Conservation (phyloP, 257 asterid genomes). For the Plantago major region DNA sequence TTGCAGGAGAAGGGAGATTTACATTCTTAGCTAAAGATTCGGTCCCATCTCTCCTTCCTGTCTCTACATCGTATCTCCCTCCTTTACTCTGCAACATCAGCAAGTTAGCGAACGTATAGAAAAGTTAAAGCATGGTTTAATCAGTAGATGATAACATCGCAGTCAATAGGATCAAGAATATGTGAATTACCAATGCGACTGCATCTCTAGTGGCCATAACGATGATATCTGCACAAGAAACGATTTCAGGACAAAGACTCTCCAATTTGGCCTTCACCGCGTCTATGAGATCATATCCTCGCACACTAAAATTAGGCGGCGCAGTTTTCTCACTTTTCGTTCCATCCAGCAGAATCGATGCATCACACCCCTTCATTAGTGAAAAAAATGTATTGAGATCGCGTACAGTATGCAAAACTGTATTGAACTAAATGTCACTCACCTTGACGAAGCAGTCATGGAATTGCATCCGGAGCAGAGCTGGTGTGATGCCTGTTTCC, state of each 20-base stretch:
- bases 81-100: conserved; percentile 39
- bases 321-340: conserved; percentile 7
- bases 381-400: too few relatives aligned
- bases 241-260: conserved; percentile 32
- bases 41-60: conserved; percentile 48
- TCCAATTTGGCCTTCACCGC: conserved; percentile 45
- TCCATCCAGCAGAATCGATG: background rate
- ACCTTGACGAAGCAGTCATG: too few relatives aligned
- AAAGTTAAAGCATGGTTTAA: too few relatives aligned
- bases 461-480: too few relatives aligned
- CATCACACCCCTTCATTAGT: background rate
- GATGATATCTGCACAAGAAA: conserved; percentile 62
- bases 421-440: too few relatives aligned
- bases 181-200: conserved; percentile 25
- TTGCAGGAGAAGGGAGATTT: conserved; percentile 42
- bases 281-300: conserved; percentile 49
- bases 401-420: too few relatives aligned
- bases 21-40: conserved; percentile 39
- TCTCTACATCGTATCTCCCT: conserved; percentile 32
- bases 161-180: too few relatives aligned
- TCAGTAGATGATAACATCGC: too few relatives aligned
- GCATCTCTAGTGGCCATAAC: conserved; percentile 56
- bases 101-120: too few relatives aligned
- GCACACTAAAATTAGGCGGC: conserved; percentile 8
- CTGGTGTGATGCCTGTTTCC: too few relatives aligned